Conservation (phyloP, 495 filamentous ascomycete genomes). For the Trypethelium eluteriae region DNA sequence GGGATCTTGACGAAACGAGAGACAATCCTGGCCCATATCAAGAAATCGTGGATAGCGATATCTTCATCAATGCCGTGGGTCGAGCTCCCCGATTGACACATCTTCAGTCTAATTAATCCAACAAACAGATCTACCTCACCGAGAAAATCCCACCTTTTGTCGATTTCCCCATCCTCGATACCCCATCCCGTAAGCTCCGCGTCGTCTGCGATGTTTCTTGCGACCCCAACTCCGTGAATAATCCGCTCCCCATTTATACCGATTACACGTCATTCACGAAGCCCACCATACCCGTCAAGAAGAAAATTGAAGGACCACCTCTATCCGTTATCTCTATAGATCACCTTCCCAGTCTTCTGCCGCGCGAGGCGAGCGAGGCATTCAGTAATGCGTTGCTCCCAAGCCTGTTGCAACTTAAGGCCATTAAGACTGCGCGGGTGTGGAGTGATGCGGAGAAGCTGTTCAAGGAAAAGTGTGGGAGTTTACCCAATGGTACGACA, state of each 20-base stretch:
- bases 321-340: constrained; percentile 81
- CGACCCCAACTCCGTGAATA: constrained; percentile 59
- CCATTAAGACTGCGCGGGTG: constrained; percentile 61
- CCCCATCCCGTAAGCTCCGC: constrained; percentile 61
- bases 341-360: constrained; percentile 73
- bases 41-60: constrained; percentile 63
- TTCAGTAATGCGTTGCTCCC: constrained; percentile 77
- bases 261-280: constrained; percentile 73
- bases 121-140: constrained; percentile 66
- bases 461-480: constrained; percentile 76
- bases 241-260: constrained; percentile 77
- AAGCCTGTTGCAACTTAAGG: constrained; percentile 67
- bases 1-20: constrained; percentile 89
- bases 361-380: constrained; percentile 78
- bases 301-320: constrained; percentile 47
- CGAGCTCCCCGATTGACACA: not conserved
- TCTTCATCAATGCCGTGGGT: constrained; percentile 48
- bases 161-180: constrained; percentile 56
- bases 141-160: constrained; percentile 66
- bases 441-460: constrained; percentile 79
- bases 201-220: constrained; percentile 79
- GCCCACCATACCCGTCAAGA: constrained; percentile 70
- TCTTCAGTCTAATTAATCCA: not conserved
- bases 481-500: constrained; percentile 45
- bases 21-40: constrained; percentile 71